Base-by-base conservation (phyloP, 257 asterid species). In the Jasminum sambac region DNA sequence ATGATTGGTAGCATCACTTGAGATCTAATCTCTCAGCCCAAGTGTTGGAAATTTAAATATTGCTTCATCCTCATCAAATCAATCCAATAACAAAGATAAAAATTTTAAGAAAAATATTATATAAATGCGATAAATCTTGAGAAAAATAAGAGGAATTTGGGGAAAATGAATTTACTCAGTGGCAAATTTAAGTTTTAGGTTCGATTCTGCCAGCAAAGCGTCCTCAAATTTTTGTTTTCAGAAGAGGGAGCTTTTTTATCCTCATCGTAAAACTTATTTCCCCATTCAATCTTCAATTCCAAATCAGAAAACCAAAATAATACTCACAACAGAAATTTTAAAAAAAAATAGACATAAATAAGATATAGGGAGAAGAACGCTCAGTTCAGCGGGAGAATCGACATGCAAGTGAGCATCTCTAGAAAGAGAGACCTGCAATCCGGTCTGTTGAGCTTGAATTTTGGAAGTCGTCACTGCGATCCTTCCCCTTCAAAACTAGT, bases 371-470 rank as follows among this genome's bases (percentile, higher is more conserved):
- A 52, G 38, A 46, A 24, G 66, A 83, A 85, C 88, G 90, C 98
- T 92, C 96, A 34, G 98, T 74, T 92, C 97, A 92, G 96, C 96
- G 95, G 96, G 98, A 0, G 69, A 60, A 55, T 89, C 96, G 96
- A 89, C 96, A 84, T 67, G 91, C 95, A 89, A 70, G 68, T 59
- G 37, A 61, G 60, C 38, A 69, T 77, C 79, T 55, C 78, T 10
- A 48, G 55, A 60, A 58, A 79, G 78, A 80, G 74, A 72, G 63
- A 74, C 90, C 90, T 87, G 89, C 91, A 78, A 73, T 89, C 84
- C 88, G 95, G 95, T 89, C 96, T 89, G 96, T 89, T 89, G 96
- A 89, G 96, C 95, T 89, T 89, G 96, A 89, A 87, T 68, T 77
- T 77, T 77, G 68, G 38, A 59, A 85, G 93, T 89, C 93, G 78